These are phyloP conservation scores for Cryptomeria japonica DNA, from an alignment of 75 land plant species.

Conservation along the genomic window DNA sequence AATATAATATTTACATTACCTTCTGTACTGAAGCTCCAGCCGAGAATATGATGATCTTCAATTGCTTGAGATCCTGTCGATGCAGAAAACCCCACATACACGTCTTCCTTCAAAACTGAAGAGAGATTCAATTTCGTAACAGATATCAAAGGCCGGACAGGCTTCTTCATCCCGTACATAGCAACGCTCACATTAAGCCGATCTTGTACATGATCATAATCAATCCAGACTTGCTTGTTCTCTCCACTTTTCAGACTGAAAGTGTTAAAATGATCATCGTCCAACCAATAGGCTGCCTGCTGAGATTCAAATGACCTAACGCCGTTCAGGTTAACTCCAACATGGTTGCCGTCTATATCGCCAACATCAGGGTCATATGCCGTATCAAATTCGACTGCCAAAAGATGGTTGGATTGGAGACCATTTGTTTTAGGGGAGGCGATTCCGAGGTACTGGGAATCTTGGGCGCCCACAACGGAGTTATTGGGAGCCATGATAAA, in stretches of 20 bases:
- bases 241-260: neutral
- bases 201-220: no score
- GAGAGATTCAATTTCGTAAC: no score
- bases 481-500: constrained; percentile 9
- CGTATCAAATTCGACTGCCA: no score
- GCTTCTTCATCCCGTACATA: no score
- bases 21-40: no score
- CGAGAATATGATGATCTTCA: constrained; percentile 5
- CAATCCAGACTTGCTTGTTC: no score
- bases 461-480: neutral
- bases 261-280: neutral
- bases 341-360: constrained; percentile 19
- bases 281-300: constrained; percentile 19
- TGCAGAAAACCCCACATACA: neutral
- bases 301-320: constrained; percentile 24
- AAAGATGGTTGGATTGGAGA: neutral
- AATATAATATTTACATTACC: no score
- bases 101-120: no score
- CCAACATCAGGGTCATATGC: neutral
- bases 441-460: constrained; percentile 9
- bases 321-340: constrained; percentile 32
- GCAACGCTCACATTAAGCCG: no score
- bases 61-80: neutral
- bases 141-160: no score
- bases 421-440: neutral